phyloP scores from a whole-genome alignment of 2,329 filamentous ascomycete genomes.

The Xylariaceae sp. region DNA sequence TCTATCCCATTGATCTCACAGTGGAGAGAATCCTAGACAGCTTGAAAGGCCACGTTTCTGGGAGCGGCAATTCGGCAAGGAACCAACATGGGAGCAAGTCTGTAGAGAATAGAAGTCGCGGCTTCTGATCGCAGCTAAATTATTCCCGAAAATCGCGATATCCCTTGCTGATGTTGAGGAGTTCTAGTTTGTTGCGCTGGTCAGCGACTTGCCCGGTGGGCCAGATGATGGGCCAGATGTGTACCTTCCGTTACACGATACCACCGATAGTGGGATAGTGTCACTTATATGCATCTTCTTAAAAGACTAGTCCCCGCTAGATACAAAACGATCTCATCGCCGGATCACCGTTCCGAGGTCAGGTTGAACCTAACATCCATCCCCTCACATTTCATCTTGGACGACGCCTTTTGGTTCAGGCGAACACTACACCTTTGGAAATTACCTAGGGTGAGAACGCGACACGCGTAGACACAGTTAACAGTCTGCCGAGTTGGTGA shows the following conservation, averaged over 20 bases:
- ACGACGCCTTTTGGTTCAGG: too few species aligned
- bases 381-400: too few species aligned
- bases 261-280: too few species aligned
- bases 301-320: too few species aligned
- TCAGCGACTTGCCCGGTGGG: too few species aligned
- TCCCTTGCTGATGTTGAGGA: background rate
- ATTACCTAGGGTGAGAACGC: background rate
- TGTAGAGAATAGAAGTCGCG: background rate
- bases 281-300: too few species aligned
- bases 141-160: background rate
- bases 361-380: too few species aligned
- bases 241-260: background rate
- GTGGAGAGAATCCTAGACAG: constrained; percentile 7
- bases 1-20: constrained; percentile 17
- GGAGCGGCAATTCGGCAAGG: background rate
- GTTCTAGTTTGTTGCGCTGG: background rate
- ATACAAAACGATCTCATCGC: too few species aligned
- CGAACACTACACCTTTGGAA: background rate
- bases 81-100: background rate
- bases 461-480: background rate
- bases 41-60: background rate
- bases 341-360: too few species aligned
- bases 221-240: background rate
- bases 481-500: background rate
- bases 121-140: background rate